Evolutionary conservation across 2,329 filamentous ascomycete genomes (phyloP), one percentile per base, ranked within the genome.

Genomic region (Aspergillus pseudoglaucus): DNA sequence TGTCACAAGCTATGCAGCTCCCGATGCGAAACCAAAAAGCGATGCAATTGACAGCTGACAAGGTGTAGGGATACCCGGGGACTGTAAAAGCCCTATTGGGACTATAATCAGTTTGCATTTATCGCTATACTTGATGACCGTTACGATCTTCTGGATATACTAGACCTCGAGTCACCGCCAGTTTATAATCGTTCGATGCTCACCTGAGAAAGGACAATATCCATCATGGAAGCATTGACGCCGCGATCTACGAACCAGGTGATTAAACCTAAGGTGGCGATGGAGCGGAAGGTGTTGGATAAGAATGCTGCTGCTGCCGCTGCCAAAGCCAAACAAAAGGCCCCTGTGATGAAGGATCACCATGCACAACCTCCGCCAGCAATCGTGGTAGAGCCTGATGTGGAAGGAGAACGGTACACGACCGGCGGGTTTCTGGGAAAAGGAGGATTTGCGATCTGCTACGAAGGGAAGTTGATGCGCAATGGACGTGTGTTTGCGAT

Each of bases 391-490:
- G 74, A 76, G 51, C 74, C 74, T 4, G 72, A 65, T 17, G 63
- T 67, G 27, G 60, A 68, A 47, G 68, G 67, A 17, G 73, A 76
- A 56, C 65, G 65, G 50, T 77, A 76, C 51, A 55, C 65, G 2
- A 73, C 70, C 1, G 74, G 74, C 9, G 63, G 54, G 22, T 74
- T 74, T 46, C 57, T 77, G 15, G 74, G 74, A 1, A 76, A 75
- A 58, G 74, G 74, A 33, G 74, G 74, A 0, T 77, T 77, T 59
- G 74, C 74, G 3, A 67, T 76, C 15, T 76, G 74, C 48, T 76
- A 76, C 47, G 72, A 76, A 55, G 74, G 73, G 2, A 66, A 65
- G 37, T 56, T 74, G 43, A 55, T 63, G 50, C 65, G 68, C 33
- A 74, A 73, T 50, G 64, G 64, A n/a, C 66, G 68, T 4, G 60